Percentiles rank a stretch among this genome's conserved stretches.
Evolutionary conservation across 1,139 yeast species (phyloP).

Genomic region (Protomyces macrosporus): DNA sequence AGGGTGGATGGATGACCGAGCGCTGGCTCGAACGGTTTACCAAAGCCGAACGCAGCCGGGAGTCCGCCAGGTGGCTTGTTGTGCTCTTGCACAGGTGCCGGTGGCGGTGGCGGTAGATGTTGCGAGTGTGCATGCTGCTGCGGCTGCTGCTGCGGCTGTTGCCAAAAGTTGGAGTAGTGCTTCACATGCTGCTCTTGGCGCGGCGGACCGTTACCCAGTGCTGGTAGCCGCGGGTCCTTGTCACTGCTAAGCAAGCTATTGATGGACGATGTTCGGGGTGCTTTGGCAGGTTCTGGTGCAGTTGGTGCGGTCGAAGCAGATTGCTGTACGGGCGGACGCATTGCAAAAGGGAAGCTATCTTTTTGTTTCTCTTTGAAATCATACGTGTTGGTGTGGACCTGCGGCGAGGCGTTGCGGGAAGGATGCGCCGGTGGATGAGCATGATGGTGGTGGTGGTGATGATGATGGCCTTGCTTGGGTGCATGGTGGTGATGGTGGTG

Average conservation of each 20-base stretch:
- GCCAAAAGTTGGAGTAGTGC: neutral
- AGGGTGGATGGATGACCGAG: neutral
- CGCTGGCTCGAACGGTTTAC: neutral
- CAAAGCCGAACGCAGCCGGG: neutral
- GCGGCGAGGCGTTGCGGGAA: neutral
- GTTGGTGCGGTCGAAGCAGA: too few relatives aligned
- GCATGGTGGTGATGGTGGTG: neutral
- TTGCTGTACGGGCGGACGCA: neutral
- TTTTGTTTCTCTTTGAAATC: neutral
- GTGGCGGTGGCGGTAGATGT: too few relatives aligned
- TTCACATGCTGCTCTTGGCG: neutral
- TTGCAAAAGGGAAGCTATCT: neutral
- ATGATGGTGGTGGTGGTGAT: neutral
- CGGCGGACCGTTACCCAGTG: neutral
- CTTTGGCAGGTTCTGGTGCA: neutral
- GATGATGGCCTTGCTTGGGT: neutral
- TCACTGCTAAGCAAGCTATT: neutral
- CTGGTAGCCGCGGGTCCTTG: neutral
- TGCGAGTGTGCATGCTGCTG: too few relatives aligned
- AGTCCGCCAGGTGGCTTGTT: neutral
- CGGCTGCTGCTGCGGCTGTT: neutral
- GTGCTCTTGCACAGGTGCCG: neutral
- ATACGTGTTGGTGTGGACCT: neutral
- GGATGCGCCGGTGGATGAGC: neutral
- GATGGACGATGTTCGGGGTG: neutral